Percentiles rank a stretch among this genome's conserved stretches.
phyloP scores from a whole-genome alignment of 257 asterid genomes.

The Solanum appendiculatum region DNA sequence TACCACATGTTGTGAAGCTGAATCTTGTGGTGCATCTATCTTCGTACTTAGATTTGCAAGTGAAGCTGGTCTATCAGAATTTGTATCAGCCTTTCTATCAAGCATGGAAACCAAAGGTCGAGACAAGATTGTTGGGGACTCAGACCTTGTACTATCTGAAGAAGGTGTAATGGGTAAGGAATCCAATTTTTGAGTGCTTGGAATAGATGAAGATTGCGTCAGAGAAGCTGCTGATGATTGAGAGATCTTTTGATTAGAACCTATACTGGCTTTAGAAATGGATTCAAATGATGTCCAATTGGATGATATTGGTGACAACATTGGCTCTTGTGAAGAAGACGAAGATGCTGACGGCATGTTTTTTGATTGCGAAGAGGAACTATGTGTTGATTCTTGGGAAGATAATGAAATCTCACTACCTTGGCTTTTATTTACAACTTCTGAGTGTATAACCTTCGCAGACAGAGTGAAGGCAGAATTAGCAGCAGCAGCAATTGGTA shows the following conservation, averaged over 20 bases:
- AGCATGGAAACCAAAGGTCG: conserved; percentile 10
- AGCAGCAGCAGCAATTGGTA: conserved; percentile 19
- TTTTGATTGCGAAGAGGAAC: conserved; percentile 21
- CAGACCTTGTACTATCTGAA: conserved; percentile 13
- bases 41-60: conserved; percentile 1
- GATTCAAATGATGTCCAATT: conserved; percentile 5
- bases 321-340: conserved; percentile 27
- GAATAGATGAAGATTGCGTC: conserved; percentile 14
- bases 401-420: conserved; percentile 20
- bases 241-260: conserved; percentile 21
- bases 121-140: conserved; percentile 21
- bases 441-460: conserved; percentile 22
- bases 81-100: conserved; percentile 22
- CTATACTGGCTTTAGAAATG: conserved; percentile 25
- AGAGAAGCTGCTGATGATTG: conserved; percentile 22
- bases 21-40: conserved; percentile 7
- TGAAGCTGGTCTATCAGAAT: conserved; percentile 13
- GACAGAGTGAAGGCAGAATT: conserved; percentile 21
- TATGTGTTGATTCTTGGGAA: conserved; percentile 11
- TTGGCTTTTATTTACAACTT: conserved; percentile 15
- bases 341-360: conserved; percentile 18
- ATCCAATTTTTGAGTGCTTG: conserved; percentile 9
- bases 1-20: conserved; percentile 27
- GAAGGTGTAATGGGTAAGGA: conserved; percentile 17
- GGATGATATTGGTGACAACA: conserved; percentile 22